Evolutionary conservation across 2,329 filamentous ascomycete genomes (phyloP), one percentile per base, ranked within the genome.

Genomic region (Cordyceps pruinosa): DNA sequence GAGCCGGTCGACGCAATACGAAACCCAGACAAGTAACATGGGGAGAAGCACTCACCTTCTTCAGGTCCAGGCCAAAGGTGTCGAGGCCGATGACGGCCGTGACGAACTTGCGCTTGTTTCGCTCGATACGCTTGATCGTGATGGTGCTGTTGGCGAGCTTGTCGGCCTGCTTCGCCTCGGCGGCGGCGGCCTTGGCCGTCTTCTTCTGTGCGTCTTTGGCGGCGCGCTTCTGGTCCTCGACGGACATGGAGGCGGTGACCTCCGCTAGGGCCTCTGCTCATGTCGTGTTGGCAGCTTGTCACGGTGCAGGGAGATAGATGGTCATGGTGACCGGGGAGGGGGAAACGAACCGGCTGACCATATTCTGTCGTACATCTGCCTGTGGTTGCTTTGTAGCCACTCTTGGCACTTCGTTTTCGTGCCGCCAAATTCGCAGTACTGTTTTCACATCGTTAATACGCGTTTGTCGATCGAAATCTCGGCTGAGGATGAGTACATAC

Each of bases 371-470:
- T 96, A 95, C 71, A 97, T 76, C 47, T 81, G 78, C 3, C 85
- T 82, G 66, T 96, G 81, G 63, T 85, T 81, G 62, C 86, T 83
- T 67, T 90, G 77, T 21, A 99, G 85, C 94, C 94, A 99, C 72
- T 97, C 92, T 73, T 93, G 88, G 77, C 94, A 99, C 77, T 97
- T 99, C 75, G 91, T 96, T 25, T 88, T 87, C 39, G 92, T 97
- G 63, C 92, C 93, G 69, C 94, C 94, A 74, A 97, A 97, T 76
- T 99, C 94, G 79, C 94, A 99, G 77, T 97, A 99, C 94, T 97
- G 23, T 1, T n/a, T 21, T n/a, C 17, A 48, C 9, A 41, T 35
- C 3, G 41, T 57, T 41, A 57, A 48, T n/a, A 25, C n/a, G 23
- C 13, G 64, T 10, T 1, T 19, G 59, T 48, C 32, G 42, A 48